Percentiles rank a stretch among this genome's conserved stretches.
phyloP scores from a whole-genome alignment of 164 flowering plant genomes.

The Santalum album region DNA sequence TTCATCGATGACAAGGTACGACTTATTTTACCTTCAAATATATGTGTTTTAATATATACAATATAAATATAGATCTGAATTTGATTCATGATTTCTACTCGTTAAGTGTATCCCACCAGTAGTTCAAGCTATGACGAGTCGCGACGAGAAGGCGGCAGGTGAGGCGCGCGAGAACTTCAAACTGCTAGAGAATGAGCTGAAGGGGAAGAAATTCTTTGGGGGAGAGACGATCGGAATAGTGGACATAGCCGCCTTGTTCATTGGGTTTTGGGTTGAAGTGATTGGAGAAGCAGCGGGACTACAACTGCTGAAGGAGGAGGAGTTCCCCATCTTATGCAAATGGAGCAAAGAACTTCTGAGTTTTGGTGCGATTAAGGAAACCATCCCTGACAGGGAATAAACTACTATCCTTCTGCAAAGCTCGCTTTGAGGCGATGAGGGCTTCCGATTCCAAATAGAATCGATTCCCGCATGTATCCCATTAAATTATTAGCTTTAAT shows the following conservation, averaged over 20 bases:
- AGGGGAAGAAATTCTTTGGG: slow-evolving; percentile 2
- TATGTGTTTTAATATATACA: neutral
- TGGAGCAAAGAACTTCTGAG: slow-evolving; percentile 28
- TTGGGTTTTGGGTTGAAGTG: neutral
- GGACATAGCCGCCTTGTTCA: neutral
- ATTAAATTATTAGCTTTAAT: no score
- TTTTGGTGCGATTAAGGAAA: slow-evolving; percentile 19
- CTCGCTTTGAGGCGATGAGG: slow-evolving; percentile 2
- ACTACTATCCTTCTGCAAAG: slow-evolving; percentile 4
- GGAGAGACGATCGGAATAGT: neutral
- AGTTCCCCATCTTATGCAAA: slow-evolving; percentile 23
- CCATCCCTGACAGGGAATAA: slow-evolving; percentile 28
- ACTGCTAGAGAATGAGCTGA: neutral
- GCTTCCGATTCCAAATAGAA: neutral
- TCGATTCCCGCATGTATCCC: no score
- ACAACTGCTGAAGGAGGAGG: slow-evolving; percentile 21
- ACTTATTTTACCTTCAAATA: neutral
- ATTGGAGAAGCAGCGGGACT: slow-evolving; percentile 24
- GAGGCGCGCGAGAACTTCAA: neutral
- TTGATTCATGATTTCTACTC: neutral
- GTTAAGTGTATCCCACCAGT: slow-evolving; percentile 5
- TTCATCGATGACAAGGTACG: slow-evolving; percentile 19
- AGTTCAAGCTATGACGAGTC: slow-evolving; percentile 2
- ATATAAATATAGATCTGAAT: neutral
- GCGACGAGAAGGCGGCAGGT: slow-evolving; percentile 9